Conservation (phyloP, 2,329 filamentous ascomycete species). For the Pestalotiopsis sp. region DNA sequence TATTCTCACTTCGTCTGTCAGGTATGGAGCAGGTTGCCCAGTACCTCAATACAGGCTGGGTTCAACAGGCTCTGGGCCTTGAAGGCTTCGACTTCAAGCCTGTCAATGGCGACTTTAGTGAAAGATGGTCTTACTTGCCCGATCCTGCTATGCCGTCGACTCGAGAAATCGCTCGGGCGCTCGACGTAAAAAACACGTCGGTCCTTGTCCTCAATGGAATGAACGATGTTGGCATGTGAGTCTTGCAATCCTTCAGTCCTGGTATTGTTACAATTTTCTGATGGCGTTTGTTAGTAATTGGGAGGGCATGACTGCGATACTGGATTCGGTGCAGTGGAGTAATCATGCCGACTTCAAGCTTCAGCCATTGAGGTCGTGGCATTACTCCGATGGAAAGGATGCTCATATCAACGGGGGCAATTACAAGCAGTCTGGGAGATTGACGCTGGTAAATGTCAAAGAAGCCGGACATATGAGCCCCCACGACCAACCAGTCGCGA, state of each 20-base stretch:
- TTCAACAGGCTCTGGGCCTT: neutral
- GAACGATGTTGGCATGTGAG: neutral
- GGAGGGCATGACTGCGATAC: neutral
- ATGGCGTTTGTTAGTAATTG: neutral
- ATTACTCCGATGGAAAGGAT: neutral
- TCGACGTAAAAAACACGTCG: neutral
- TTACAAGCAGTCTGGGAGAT: neutral
- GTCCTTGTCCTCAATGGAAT: neutral
- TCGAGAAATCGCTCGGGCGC: neutral
- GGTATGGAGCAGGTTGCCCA: neutral
- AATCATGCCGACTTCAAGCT: neutral
- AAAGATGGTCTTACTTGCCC: neutral
- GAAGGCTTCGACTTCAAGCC: neutral
- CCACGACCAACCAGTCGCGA: neutral
- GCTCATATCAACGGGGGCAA: neutral
- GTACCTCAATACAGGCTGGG: neutral
- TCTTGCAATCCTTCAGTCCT: neutral
- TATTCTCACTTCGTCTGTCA: neutral
- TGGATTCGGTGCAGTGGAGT: neutral
- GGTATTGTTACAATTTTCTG: neutral
- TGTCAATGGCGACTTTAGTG: neutral
- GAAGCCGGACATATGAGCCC: neutral
- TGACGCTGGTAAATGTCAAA: neutral
- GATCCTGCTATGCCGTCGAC: neutral
- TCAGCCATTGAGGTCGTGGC: neutral